Evolutionary conservation across 768 basidiomycete species (phyloP).

Genomic region (Tulasnella sp.): DNA sequence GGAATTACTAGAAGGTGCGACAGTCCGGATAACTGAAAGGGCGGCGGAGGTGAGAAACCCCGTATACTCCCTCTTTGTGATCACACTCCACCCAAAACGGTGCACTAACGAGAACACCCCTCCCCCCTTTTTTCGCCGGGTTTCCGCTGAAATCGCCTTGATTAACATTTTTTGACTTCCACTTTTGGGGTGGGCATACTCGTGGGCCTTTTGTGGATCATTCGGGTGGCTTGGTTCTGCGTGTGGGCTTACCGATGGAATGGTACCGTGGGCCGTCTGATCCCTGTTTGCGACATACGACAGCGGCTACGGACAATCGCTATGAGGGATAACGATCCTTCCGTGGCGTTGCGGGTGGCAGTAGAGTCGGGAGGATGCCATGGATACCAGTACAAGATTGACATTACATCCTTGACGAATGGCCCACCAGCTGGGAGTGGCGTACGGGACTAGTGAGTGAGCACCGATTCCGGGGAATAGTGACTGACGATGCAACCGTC

Average conservation of each 20-base stretch:
- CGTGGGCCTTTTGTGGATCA: neutral
- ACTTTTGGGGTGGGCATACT: neutral
- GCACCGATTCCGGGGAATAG: neutral
- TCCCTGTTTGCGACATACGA: neutral
- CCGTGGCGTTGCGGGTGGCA: slow-evolving; percentile 61
- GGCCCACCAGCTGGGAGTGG: slow-evolving; percentile 48
- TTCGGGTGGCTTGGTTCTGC: neutral
- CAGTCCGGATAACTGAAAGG: slow-evolving; percentile 15
- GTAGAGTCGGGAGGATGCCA: slow-evolving; percentile 96
- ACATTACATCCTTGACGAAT: slow-evolving; percentile 42
- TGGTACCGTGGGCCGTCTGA: neutral
- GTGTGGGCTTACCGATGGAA: neutral
- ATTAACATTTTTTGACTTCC: neutral
- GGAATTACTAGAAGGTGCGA: neutral
- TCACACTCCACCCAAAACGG: too few species aligned
- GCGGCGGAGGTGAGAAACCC: slow-evolving; percentile 18
- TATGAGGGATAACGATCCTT: slow-evolving; percentile 44
- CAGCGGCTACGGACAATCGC: slow-evolving; percentile 72
- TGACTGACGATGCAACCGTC: neutral
- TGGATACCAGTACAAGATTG: slow-evolving; percentile 93
- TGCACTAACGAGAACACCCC: too few species aligned
- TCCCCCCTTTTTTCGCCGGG: too few species aligned
- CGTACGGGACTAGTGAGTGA: neutral
- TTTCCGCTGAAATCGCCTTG: too few species aligned
- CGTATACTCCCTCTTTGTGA: neutral